These are phyloP conservation scores for Teunomyces barrocoloradensis DNA, from an alignment of 805 yeast species.

Conservation along the genomic window DNA sequence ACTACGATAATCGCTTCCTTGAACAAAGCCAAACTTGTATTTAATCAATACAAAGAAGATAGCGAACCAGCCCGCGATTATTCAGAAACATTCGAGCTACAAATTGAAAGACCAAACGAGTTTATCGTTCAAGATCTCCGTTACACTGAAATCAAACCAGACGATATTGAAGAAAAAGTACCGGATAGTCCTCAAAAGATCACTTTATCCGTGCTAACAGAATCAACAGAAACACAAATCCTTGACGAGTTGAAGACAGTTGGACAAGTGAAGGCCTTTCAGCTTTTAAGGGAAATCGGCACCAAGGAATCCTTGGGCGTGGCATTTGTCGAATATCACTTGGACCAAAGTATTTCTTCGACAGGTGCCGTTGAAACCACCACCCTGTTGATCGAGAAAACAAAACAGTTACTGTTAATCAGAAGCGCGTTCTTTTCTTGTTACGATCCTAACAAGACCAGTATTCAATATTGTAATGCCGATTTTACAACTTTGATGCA, in stretches of 20 bases:
- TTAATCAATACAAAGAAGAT: conserved; percentile 25
- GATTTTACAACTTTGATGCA: conserved; percentile 37
- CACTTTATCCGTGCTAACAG: conserved; percentile 46
- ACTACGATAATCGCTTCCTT: conserved; percentile 56
- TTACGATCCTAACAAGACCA: conserved; percentile 24
- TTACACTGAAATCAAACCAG: conserved; percentile 11
- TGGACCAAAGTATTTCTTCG: conserved; percentile 13
- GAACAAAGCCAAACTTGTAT: conserved; percentile 29
- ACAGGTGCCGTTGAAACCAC: conserved; percentile 11
- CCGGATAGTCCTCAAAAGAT: conserved; percentile 48
- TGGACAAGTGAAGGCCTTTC: conserved; percentile 40
- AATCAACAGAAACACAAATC: conserved; percentile 43
- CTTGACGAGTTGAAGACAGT: conserved; percentile 39
- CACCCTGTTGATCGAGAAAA: conserved; percentile 12
- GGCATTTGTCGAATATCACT: conserved; percentile 49
- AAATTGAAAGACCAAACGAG: conserved; percentile 33
- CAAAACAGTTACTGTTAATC: conserved; percentile 15
- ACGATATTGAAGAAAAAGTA: conserved; percentile 25
- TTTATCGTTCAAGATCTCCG: conserved; percentile 30
- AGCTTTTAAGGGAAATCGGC: conserved; percentile 45
- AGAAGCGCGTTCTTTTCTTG: conserved; percentile 33
- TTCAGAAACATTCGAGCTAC: conserved; percentile 11
- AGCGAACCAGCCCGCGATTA: conserved; percentile 8
- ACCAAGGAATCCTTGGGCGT: conserved; percentile 55
- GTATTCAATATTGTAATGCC: conserved; percentile 36